Conservation (phyloP, 768 basidiomycete species). For the Candolleomyces eurysporus region DNA sequence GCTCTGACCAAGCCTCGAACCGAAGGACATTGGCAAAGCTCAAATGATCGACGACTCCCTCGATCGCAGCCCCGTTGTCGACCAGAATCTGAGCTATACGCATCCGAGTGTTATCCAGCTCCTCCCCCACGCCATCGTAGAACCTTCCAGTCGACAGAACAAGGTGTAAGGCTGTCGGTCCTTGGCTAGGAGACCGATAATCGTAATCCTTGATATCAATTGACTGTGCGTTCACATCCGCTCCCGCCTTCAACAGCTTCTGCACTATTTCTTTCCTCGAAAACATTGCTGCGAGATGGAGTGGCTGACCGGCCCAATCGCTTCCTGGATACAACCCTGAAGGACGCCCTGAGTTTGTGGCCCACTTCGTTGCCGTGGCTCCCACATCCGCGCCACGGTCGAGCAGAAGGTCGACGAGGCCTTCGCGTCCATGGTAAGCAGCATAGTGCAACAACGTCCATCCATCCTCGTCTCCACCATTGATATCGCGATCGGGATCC, state of each 20-base stretch:
- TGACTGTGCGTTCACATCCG: not conserved
- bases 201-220: not conserved
- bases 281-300: slow-evolving; percentile 1
- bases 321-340: not conserved
- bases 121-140: not conserved
- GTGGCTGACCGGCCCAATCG: not conserved
- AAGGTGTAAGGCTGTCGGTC: not conserved
- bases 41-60: not conserved
- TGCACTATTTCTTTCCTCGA: not conserved
- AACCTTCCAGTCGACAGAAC: not conserved
- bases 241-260: not conserved
- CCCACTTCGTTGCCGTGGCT: not conserved
- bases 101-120: not conserved
- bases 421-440: not conserved
- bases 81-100: not conserved
- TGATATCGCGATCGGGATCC: not conserved
- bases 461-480: not conserved
- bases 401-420: not conserved
- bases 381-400: not conserved
- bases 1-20: not conserved
- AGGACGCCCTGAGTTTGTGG: not conserved
- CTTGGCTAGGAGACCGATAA: not conserved
- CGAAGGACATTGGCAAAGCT: not conserved
- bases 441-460: not conserved
- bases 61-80: not conserved